phyloP scores from a whole-genome alignment of 257 asterid genomes.

The Solanum ossicruentum region DNA sequence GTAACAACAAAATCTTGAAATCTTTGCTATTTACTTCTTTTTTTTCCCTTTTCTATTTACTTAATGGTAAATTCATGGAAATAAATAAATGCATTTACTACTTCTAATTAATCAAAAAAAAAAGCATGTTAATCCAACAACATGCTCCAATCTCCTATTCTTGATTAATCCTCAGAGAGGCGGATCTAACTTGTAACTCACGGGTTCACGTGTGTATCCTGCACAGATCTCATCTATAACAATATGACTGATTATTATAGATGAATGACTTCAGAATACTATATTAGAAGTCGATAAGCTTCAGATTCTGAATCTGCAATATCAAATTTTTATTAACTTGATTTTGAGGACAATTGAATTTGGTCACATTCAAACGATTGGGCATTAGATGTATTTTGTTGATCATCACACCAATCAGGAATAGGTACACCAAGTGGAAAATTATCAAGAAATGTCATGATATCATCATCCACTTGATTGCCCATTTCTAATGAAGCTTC shows the following conservation, averaged over 20 bases:
- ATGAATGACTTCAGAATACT: background rate
- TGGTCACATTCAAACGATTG: conserved; percentile 5
- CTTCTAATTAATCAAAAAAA: background rate
- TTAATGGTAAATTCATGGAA: background rate
- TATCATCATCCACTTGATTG: conserved; percentile 36
- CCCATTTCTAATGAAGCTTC: conserved; percentile 6
- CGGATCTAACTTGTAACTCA: conserved; percentile 9
- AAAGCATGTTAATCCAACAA: conserved; percentile 36
- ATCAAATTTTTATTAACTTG: background rate
- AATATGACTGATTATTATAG: background rate
- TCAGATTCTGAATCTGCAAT: background rate
- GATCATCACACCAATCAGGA: conserved; percentile 36
- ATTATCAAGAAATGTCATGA: conserved; percentile 40
- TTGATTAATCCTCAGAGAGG: conserved; percentile 7
- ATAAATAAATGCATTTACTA: background rate
- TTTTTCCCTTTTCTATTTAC: background rate
- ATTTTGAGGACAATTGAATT: conserved; percentile 14
- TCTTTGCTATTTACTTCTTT: background rate
- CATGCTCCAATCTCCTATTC: conserved; percentile 19
- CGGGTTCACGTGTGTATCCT: background rate
- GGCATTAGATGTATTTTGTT: background rate
- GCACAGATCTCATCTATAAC: background rate
- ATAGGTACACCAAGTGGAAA: conserved; percentile 44
- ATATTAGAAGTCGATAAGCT: background rate
- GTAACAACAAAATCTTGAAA: background rate